These are phyloP conservation scores for Geotrichum phurueaensis DNA, from an alignment of 1,139 yeast species.

Conservation along the genomic window DNA sequence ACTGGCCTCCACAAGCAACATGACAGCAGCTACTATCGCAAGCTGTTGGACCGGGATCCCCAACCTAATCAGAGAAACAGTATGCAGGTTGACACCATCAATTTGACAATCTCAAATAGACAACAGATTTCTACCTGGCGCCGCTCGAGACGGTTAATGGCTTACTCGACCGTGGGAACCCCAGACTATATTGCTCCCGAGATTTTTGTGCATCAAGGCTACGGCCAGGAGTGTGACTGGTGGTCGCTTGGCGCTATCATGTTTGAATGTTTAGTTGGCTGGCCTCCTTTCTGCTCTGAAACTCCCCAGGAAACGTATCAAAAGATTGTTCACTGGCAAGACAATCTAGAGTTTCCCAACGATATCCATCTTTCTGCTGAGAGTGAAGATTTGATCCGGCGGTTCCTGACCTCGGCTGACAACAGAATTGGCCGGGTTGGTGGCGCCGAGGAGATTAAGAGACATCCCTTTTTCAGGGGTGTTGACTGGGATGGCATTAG, in stretches of 20 bases:
- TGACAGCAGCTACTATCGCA: conserved; percentile 60
- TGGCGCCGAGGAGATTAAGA: conserved; percentile 88
- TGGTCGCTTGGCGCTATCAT: conserved; percentile 98
- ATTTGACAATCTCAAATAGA: conserved; percentile 88
- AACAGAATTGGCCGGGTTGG: conserved; percentile 84
- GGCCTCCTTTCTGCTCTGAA: conserved; percentile 99
- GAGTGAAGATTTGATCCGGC: conserved; percentile 83
- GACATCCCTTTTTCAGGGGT: conserved; percentile 89
- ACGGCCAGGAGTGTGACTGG: conserved; percentile 99
- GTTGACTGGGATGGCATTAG: conserved; percentile 91
- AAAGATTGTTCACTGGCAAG: conserved; percentile 93
- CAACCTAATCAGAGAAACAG: conserved; percentile 50
- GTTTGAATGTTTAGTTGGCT: conserved; percentile 97
- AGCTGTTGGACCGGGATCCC: conserved; percentile 51
- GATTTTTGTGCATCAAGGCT: conserved; percentile 92
- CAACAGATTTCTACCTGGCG: conserved; percentile 99
- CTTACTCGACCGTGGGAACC: conserved; percentile 96
- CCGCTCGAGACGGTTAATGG: conserved; percentile 92
- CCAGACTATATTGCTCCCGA: conserved; percentile 99
- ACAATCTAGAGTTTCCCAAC: conserved; percentile 87
- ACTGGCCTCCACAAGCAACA: conserved; percentile 74
- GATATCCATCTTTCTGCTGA: conserved; percentile 92
- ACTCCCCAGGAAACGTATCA: conserved; percentile 98
- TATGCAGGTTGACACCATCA: conserved; percentile 91
- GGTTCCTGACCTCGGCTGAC: conserved; percentile 77